Evolutionary conservation across 139 green algal genomes (phyloP).

Genomic region (Astrephomene gubernaculifera): DNA sequence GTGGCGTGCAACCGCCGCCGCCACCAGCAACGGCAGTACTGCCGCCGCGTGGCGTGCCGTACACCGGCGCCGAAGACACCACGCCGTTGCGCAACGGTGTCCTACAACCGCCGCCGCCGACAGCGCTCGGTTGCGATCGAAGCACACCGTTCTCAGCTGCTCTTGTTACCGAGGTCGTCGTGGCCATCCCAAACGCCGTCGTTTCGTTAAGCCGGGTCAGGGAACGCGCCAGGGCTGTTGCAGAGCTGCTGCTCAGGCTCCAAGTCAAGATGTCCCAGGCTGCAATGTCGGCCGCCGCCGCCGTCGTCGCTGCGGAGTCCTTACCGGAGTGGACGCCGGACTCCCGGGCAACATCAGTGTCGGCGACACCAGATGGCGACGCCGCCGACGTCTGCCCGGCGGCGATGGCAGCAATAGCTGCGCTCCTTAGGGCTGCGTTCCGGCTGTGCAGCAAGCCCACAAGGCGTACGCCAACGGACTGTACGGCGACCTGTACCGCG

Average conservation of each 20-base stretch:
- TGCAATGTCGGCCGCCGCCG: not conserved
- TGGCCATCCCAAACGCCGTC: not conserved
- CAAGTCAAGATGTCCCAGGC: not conserved
- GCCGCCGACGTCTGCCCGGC: not conserved
- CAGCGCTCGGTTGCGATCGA: not conserved
- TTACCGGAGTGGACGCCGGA: no score
- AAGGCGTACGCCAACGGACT: not conserved
- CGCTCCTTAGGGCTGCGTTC: no score
- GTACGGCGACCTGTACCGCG: not conserved
- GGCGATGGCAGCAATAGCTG: not conserved
- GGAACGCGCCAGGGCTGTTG: not conserved
- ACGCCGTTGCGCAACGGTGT: no score
- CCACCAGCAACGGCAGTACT: no score
- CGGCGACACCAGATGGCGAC: no score
- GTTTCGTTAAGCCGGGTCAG: not conserved
- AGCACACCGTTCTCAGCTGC: no score
- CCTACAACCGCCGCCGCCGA: not conserved
- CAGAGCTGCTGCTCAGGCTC: not conserved
- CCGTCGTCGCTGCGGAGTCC: not conserved
- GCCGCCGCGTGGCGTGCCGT: not conserved
- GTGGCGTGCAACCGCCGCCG: not conserved
- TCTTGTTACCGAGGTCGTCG: no score
- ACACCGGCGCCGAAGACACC: not conserved
- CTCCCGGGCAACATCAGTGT: no score
- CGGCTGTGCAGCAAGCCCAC: slow-evolving; percentile 2